Evolutionary conservation across 139 green algal species (phyloP).

Genomic region (Picochlorum sp.): DNA sequence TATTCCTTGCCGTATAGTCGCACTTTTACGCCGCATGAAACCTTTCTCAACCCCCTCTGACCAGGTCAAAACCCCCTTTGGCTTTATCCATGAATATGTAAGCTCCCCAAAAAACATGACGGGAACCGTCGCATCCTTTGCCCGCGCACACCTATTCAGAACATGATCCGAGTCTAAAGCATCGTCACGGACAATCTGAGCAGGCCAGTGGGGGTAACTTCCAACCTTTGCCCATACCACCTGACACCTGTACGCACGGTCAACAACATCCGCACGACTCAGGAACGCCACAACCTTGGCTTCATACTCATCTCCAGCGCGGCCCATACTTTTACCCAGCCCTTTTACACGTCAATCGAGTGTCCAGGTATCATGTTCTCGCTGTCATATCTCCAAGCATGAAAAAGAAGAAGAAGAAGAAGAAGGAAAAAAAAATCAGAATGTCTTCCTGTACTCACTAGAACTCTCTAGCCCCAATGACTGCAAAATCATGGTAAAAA

Average conservation of each 20-base stretch:
- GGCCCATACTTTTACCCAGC: no score
- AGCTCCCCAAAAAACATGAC: conserved; percentile 76
- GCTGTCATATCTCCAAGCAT: no score
- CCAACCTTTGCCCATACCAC: conserved; percentile 57
- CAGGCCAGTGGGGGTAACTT: conserved; percentile 65
- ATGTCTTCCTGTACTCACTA: no score
- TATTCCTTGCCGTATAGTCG: conserved; percentile 11
- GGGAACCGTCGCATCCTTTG: conserved; percentile 11
- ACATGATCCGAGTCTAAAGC: neutral
- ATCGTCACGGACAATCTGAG: conserved; percentile 23
- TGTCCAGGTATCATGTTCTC: no score
- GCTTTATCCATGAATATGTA: conserved; percentile 55
- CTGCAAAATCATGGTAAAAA: no score
- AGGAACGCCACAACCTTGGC: neutral
- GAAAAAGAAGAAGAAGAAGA: no score
- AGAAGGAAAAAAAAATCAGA: no score
- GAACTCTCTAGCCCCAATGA: no score
- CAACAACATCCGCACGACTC: neutral
- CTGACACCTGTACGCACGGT: neutral
- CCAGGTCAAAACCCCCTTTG: conserved; percentile 27
- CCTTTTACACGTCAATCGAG: no score
- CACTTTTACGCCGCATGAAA: conserved; percentile 31
- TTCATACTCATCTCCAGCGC: neutral
- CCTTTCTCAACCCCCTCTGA: conserved; percentile 36
- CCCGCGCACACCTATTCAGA: conserved; percentile 4